Conservation (phyloP, 768 basidiomycete species). For the Trametes villosa region DNA sequence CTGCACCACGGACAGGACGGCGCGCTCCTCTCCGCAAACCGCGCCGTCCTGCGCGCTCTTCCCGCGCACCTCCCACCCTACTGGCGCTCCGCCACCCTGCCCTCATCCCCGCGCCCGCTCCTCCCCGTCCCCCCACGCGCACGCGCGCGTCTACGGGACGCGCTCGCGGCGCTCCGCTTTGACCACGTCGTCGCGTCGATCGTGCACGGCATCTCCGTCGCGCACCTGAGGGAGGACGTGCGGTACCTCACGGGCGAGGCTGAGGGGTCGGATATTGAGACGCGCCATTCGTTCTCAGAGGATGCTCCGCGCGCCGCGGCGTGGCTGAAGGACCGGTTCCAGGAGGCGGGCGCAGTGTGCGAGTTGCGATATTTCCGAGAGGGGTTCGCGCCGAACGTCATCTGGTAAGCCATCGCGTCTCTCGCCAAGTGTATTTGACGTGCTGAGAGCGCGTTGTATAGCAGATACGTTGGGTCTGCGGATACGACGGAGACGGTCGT, state of each 20-base stretch:
- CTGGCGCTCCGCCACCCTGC: slow-evolving; percentile 73
- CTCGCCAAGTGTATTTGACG: neutral
- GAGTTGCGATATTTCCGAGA: slow-evolving; percentile 62
- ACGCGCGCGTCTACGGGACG: slow-evolving; percentile 54
- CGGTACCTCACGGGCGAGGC: slow-evolving; percentile 88
- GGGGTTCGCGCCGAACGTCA: slow-evolving; percentile 85
- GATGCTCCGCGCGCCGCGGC: slow-evolving; percentile 68
- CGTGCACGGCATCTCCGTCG: slow-evolving; percentile 67
- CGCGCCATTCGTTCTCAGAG: slow-evolving; percentile 77
- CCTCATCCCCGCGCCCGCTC: slow-evolving; percentile 50
- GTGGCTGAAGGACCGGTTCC: slow-evolving; percentile 76
- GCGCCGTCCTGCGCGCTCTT: slow-evolving; percentile 38
- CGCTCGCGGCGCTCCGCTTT: slow-evolving; percentile 66
- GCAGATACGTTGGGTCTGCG: slow-evolving; percentile 56
- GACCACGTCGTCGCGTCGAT: slow-evolving; percentile 68
- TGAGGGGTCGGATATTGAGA: slow-evolving; percentile 66
- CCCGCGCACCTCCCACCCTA: slow-evolving; percentile 61
- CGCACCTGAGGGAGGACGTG: slow-evolving; percentile 69
- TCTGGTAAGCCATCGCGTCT: slow-evolving; percentile 61
- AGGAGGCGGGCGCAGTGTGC: slow-evolving; percentile 77
- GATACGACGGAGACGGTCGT: slow-evolving; percentile 68
- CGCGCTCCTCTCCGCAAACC: slow-evolving; percentile 49
- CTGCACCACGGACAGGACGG: slow-evolving; percentile 47
- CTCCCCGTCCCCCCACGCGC: slow-evolving; percentile 61
- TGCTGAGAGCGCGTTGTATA: slow-evolving; percentile 28